A percentile compares a stretch with the other conserved stretches of the same genome.
Evolutionary conservation across 305 asterid genomes (phyloP).

Genomic region (Fraxinus xanthoxyloides): DNA sequence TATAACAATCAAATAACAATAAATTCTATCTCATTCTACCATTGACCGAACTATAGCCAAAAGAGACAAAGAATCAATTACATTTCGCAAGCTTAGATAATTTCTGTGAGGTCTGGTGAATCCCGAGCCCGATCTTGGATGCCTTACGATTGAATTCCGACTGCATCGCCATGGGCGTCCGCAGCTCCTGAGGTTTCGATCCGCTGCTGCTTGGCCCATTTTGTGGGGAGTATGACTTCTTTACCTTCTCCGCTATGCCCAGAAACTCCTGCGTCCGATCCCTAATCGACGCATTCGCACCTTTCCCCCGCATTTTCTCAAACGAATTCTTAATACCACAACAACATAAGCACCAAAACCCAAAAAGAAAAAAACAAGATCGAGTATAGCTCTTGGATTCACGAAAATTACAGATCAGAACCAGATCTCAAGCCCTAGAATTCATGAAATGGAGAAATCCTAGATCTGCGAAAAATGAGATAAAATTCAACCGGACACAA

Average conservation of each 20-base stretch:
- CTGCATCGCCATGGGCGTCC: slow-evolving; percentile 60
- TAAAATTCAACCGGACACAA: slow-evolving; percentile 15
- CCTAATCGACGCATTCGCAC: slow-evolving; percentile 62
- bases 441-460: slow-evolving; percentile 26
- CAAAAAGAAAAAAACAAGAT: background rate
- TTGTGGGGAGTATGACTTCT: slow-evolving; percentile 49
- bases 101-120: slow-evolving; percentile 93
- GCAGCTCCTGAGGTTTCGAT: slow-evolving; percentile 49
- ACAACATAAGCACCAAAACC: slow-evolving; percentile 15
- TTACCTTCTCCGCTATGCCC: slow-evolving; percentile 62
- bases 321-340: slow-evolving; percentile 20
- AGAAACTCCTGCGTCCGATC: slow-evolving; percentile 90
- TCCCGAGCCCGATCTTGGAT: slow-evolving; percentile 74
- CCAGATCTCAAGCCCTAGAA: slow-evolving; percentile 35
- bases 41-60: background rate
- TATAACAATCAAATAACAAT: background rate
- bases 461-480: slow-evolving; percentile 32
- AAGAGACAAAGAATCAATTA: slow-evolving; percentile 28
- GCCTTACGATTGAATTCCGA: slow-evolving; percentile 84
- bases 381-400: background rate
- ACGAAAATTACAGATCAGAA: slow-evolving; percentile 10
- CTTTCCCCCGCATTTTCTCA: slow-evolving; percentile 40
- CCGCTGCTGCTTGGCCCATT: slow-evolving; percentile 74
- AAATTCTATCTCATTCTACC: background rate
- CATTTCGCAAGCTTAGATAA: slow-evolving; percentile 87